A percentile compares a stretch with the other conserved stretches of the same genome.
phyloP scores from a whole-genome alignment of 495 filamentous ascomycete genomes.

The Hyaloscypha finlandica region DNA sequence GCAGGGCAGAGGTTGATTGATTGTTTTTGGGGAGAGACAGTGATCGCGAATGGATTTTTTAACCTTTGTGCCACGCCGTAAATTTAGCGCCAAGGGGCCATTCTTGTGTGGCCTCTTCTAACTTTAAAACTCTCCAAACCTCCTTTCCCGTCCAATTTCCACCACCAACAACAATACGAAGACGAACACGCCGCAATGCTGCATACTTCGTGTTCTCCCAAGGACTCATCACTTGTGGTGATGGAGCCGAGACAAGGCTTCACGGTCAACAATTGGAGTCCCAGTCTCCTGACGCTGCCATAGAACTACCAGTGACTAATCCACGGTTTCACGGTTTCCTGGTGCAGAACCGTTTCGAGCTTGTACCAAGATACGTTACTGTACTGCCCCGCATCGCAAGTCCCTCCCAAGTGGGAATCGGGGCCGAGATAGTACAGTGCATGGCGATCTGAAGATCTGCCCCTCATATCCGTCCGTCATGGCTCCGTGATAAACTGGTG shows the following conservation, averaged over 20 bases:
- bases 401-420: background rate
- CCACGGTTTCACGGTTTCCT: background rate
- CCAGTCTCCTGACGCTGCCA: too few species aligned
- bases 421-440: background rate
- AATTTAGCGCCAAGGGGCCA: background rate
- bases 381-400: background rate
- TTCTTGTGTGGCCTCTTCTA: background rate
- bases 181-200: background rate
- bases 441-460: background rate
- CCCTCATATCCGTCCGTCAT: background rate
- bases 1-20: background rate
- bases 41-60: conserved; percentile 5
- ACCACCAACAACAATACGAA: background rate
- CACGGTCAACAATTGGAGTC: background rate
- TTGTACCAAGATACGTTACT: background rate
- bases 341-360: background rate
- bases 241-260: background rate
- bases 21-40: background rate
- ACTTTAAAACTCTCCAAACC: background rate
- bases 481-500: background rate
- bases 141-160: background rate
- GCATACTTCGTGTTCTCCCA: background rate
- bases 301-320: too few species aligned
- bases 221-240: background rate
- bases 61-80: background rate